A percentile compares a stretch with the other conserved stretches of the same genome.
Evolutionary conservation across 495 filamentous ascomycete species (phyloP).

Genomic region (Tuber aestivum): DNA sequence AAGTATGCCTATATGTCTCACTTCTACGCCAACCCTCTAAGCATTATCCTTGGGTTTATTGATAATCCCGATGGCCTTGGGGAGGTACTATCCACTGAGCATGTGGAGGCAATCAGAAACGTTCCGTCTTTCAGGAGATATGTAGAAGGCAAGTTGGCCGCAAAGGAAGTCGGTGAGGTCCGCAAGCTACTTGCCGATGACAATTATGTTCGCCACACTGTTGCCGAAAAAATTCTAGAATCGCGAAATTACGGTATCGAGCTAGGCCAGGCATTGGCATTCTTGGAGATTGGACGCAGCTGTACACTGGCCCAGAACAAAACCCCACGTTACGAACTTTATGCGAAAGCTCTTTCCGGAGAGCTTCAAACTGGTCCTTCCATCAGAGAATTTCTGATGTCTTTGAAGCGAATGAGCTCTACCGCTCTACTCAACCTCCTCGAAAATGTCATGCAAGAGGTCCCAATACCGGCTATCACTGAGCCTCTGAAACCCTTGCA

Average conservation of each 20-base stretch:
- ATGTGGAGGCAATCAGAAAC: constrained; percentile 70
- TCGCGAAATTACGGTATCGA: constrained; percentile 47
- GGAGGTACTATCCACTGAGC: constrained; percentile 50
- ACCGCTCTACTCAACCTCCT: constrained; percentile 38
- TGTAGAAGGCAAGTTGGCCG: constrained; percentile 44
- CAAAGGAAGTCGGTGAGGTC: constrained; percentile 45
- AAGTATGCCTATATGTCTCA: constrained; percentile 94
- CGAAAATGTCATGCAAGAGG: constrained; percentile 21
- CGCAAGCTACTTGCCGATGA: constrained; percentile 53
- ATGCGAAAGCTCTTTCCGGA: constrained; percentile 54
- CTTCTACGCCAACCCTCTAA: constrained; percentile 87
- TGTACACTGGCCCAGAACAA: constrained; percentile 45
- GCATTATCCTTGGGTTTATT: constrained; percentile 55
- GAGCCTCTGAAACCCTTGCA: constrained; percentile 42
- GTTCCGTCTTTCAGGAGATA: constrained; percentile 72
- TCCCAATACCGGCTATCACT: constrained; percentile 45
- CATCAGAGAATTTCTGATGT: constrained; percentile 53
- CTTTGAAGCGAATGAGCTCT: constrained; percentile 51
- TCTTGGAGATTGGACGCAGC: constrained; percentile 48
- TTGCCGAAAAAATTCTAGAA: constrained; percentile 41
- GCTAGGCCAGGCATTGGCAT: constrained; percentile 48
- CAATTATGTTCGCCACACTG: constrained; percentile 45
- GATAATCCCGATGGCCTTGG: constrained; percentile 39
- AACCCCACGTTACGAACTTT: constrained; percentile 50
- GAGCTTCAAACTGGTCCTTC: constrained; percentile 50